Conservation (phyloP, 169 alveolate genomes). For the Blepharisma undulans region DNA sequence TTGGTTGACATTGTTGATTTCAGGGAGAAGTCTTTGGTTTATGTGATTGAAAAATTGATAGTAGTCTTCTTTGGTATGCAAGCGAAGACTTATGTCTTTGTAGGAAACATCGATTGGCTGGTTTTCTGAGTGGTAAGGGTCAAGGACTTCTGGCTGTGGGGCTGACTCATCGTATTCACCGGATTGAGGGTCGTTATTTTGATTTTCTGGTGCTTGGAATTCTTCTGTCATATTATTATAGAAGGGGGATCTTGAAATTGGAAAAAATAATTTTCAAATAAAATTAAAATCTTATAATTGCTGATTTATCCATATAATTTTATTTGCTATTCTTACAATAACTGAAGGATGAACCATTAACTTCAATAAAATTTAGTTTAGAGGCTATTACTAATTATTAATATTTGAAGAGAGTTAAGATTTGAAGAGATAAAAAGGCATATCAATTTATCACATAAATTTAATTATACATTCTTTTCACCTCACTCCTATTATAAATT, state of each 20-base stretch:
- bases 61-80: neutral
- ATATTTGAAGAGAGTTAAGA: no score
- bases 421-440: no score
- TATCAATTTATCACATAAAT: no score
- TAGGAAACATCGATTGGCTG: neutral
- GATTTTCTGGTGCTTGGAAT: neutral
- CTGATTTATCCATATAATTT: no score
- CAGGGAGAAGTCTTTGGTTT: constrained; percentile 4
- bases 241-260: neutral
- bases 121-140: neutral
- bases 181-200: neutral
- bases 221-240: neutral
- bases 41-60: constrained; percentile 6
- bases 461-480: no score
- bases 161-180: neutral
- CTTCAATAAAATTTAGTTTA: no score
- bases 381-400: no score
- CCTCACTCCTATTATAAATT: no score
- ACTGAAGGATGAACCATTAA: no score
- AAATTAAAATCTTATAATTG: no score
- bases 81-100: constrained; percentile 2
- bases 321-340: no score
- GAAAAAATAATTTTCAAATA: no score
- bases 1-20: neutral
- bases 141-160: neutral